Evolutionary conservation across 2,329 filamentous ascomycete genomes (phyloP).

Genomic region (Sclerotinia sclerotiorum): DNA sequence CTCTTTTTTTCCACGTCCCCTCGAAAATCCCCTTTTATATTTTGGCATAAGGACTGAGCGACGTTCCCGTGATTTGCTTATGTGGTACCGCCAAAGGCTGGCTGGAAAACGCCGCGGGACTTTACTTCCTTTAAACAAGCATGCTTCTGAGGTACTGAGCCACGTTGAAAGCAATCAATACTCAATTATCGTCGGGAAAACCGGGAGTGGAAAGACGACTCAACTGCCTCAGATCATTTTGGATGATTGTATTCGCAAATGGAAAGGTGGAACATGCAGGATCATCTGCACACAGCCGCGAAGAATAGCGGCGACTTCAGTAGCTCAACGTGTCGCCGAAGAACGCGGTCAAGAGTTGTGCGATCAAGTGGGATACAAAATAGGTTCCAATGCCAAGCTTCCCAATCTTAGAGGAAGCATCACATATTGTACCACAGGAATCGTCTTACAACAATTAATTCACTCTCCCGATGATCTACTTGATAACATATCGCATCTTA

Average conservation of each 20-base stretch:
- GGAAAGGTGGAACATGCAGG: slow-evolving; percentile 73
- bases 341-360: slow-evolving; percentile 79
- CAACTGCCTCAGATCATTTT: slow-evolving; percentile 94
- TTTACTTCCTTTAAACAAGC: slow-evolving; percentile 74
- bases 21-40: not conserved
- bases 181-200: slow-evolving; percentile 93
- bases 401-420: slow-evolving; percentile 65
- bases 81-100: not conserved
- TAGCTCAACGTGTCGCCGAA: slow-evolving; percentile 89
- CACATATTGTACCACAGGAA: slow-evolving; percentile 91
- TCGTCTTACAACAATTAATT: slow-evolving; percentile 80
- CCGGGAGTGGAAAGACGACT: slow-evolving; percentile 91
- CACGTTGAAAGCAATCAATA: slow-evolving; percentile 78
- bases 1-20: not conserved
- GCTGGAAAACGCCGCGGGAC: not conserved
- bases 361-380: slow-evolving; percentile 83
- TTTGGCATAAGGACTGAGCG: not conserved
- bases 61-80: not conserved
- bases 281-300: slow-evolving; percentile 94
- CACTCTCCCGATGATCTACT: slow-evolving; percentile 75
- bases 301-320: slow-evolving; percentile 85
- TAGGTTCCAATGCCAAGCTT: slow-evolving; percentile 80
- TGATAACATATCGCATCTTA: slow-evolving; percentile 84
- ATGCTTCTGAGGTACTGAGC: slow-evolving; percentile 79
- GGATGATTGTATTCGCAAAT: slow-evolving; percentile 76